Base-by-base conservation (phyloP, 164 flowering plant species). In the Vitis labrusca region DNA sequence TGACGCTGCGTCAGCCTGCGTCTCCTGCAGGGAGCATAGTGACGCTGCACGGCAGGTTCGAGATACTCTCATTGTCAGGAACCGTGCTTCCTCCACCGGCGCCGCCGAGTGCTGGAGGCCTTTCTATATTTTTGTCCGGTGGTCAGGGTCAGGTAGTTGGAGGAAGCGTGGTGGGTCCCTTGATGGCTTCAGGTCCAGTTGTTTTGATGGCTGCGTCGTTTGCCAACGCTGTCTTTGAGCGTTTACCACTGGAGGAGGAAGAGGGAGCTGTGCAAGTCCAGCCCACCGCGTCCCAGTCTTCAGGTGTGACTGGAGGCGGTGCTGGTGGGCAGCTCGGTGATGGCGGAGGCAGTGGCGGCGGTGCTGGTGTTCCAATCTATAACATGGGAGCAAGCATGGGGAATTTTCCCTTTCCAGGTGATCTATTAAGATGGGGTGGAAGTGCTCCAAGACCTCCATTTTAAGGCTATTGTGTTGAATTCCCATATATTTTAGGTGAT, bases 41-140 rank as follows among this genome's bases (percentile, higher is more conserved):
- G 2, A 80, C 84, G 9, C 69, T 87, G 15, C 84, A 79, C 61
- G 91, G 91, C 0, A 65, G 91, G 73, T 87, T 87, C 37, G 88
- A 87, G 67, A 82, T 86, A 16, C 66, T 86, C 4, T 81, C 86
- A 0, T 64, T 86, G 0, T 59, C 85, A 2, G 88, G 88, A 47
- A 81, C 86, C n/a, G 79, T 83, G 30, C 77, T 85, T 10, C 88
- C 88, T 29, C 82, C 88, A 7, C 86, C 89, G 7, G 85, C 85
- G 27, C 85, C 86, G 8, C 85, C 86, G 0, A 84, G 82, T 3
- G 80, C 86, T 0, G 82, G 82, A 8, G 86, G 86, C 3, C 51
- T 85, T 62, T 71, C 84, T 1, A 78, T 85, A 59, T 85, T 74
- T 69, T 27, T 85, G 60, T 70, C 81, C 1, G 89, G 89, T 1